phyloP scores from a whole-genome alignment of 2,329 filamentous ascomycete species.

The Aureobasidium namibiae region DNA sequence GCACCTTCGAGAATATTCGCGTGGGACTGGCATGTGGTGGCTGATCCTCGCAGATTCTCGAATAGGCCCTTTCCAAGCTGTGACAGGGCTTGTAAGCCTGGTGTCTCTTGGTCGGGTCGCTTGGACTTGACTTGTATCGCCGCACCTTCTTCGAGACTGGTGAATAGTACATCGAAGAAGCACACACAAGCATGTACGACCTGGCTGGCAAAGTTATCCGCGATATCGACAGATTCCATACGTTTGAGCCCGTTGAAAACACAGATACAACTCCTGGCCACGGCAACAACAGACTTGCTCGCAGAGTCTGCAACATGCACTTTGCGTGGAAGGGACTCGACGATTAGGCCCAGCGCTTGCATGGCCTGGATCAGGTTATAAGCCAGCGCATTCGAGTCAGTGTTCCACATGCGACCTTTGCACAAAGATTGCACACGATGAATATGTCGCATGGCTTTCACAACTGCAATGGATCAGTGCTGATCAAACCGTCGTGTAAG shows the following conservation, averaged over 20 bases:
- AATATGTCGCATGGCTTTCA: constrained; percentile 21
- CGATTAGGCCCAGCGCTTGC: constrained; percentile 18
- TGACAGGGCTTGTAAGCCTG: constrained; percentile 17
- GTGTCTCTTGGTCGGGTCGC: constrained; percentile 9
- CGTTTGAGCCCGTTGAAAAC: constrained; percentile 26
- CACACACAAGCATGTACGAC: neutral
- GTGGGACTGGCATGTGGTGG: constrained; percentile 28
- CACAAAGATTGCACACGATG: constrained; percentile 22
- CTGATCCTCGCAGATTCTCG: constrained; percentile 15
- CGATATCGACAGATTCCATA: neutral
- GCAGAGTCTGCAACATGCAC: constrained; percentile 13
- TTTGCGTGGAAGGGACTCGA: constrained; percentile 15
- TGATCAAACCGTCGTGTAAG: too few species aligned
- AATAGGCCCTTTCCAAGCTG: constrained; percentile 29
- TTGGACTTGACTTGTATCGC: neutral
- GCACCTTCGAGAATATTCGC: constrained; percentile 37
- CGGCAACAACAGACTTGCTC: constrained; percentile 17
- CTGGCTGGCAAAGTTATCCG: neutral
- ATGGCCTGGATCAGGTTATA: constrained; percentile 22
- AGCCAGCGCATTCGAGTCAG: constrained; percentile 18
- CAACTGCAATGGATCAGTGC: neutral
- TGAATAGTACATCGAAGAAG: constrained; percentile 16
- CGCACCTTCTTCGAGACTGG: constrained; percentile 19
- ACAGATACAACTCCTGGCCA: constrained; percentile 30
- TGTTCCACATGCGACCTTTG: constrained; percentile 15